phyloP scores from a whole-genome alignment of 2,329 filamentous ascomycete genomes.

The Colletotrichum costaricense region DNA sequence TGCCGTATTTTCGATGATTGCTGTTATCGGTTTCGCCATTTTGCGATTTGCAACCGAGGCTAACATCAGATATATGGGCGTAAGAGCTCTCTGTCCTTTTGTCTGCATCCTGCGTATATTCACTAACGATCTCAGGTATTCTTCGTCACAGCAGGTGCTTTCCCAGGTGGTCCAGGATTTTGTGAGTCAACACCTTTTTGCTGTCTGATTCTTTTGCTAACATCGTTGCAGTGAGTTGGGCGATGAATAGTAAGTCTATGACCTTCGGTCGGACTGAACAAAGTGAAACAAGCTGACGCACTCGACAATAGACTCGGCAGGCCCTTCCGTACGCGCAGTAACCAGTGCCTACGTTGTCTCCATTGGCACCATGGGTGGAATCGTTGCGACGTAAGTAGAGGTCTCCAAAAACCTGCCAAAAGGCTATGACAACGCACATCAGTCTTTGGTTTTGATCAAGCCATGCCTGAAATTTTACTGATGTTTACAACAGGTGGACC shows the following conservation, averaged over 20 bases:
- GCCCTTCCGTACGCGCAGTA: slow-evolving; percentile 66
- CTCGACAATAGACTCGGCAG: slow-evolving; percentile 61
- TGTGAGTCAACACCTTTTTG: not conserved
- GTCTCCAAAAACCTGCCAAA: not conserved
- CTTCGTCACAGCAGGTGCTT: slow-evolving; percentile 66
- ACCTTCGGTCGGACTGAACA: not conserved
- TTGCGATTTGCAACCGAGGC: slow-evolving; percentile 55
- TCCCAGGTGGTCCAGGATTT: slow-evolving; percentile 68
- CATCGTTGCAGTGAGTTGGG: slow-evolving; percentile 58
- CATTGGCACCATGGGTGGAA: slow-evolving; percentile 66
- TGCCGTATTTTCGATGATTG: slow-evolving; percentile 52
- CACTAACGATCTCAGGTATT: slow-evolving; percentile 51
- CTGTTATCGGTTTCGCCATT: slow-evolving; percentile 63
- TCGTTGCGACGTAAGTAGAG: slow-evolving; percentile 62
- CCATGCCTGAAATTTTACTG: not conserved
- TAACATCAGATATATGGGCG: slow-evolving; percentile 59
- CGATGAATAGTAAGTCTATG: slow-evolving; percentile 59
- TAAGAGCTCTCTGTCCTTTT: not conserved
- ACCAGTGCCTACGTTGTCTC: slow-evolving; percentile 65
- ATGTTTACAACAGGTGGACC: slow-evolving; percentile 55
- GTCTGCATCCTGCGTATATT: not conserved
- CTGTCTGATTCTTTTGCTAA: not conserved
- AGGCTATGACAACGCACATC: not conserved
- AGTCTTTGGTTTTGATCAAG: not conserved
- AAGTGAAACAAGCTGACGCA: slow-evolving; percentile 46